Evolutionary conservation across 495 filamentous ascomycete genomes (phyloP), one percentile per base, ranked within the genome.

Genomic region (Penicillium antarcticum): DNA sequence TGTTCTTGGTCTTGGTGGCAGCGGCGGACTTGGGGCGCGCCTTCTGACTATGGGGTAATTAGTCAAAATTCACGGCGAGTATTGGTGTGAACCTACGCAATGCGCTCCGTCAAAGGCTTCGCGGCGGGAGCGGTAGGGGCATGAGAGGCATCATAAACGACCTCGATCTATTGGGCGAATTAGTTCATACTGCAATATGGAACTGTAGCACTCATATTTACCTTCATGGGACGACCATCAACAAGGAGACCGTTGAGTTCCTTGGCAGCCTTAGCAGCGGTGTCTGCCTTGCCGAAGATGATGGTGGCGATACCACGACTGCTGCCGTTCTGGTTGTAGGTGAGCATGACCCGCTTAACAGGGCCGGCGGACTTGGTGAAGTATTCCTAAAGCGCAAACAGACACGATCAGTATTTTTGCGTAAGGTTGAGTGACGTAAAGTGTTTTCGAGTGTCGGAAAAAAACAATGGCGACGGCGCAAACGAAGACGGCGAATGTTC

Each of bases 161-260:
- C 84, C 66, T 98, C 94, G 53, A 98, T 88, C 91, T 94, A 47
- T 36, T 13, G 5, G 2, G 9, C 31, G 16, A 31, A 73, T 63
- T 73, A 43, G 47, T 33, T 26, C 32, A 6, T 43, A 56, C 41
- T 53, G 50, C 12, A n/a, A 4, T 9, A 11, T 26, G 11, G 1
- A 7, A 23, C 14, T 16, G 17, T 19, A 14, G 17, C 7, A 44
- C 17, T 10, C 16, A 39, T 9, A 33, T 71, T 45, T 73, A 94
- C 91, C 84, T 91, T 96, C 79, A 98, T 92, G 7, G 91, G 89
- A 43, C 85, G 82, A 52, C 84, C 84, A 69, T 98, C 94, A 45
- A 98, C 89, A 14, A 89, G 80, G 46, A 96, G 80, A 48, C 89
- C 89, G 60, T 97, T 94, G 49, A 92, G 76, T n/a, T 82, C 78